Conservation (phyloP, 2,329 filamentous ascomycete genomes). For the Diaporthe nobilis region DNA sequence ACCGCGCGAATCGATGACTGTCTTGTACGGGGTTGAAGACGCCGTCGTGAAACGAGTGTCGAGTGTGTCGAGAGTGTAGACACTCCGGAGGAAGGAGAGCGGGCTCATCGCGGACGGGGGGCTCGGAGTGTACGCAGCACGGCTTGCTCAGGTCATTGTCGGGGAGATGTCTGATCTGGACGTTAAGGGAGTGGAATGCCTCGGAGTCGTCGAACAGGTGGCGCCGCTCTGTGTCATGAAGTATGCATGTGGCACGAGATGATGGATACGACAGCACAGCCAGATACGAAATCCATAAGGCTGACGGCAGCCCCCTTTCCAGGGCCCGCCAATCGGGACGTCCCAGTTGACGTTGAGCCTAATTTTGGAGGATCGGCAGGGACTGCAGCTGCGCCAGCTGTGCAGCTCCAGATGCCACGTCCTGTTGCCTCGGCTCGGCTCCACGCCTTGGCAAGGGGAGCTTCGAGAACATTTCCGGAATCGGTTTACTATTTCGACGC, state of each 20-base stretch:
- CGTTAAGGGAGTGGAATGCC: not conserved
- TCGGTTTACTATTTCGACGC: not conserved
- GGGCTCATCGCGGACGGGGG: slow-evolving; percentile 39
- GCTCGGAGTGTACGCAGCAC: not conserved
- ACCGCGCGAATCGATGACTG: slow-evolving; percentile 65
- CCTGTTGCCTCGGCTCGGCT: slow-evolving; percentile 22
- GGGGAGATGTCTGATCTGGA: not conserved
- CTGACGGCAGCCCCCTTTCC: slow-evolving; percentile 33
- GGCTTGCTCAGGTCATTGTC: slow-evolving; percentile 38
- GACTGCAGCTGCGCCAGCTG: slow-evolving; percentile 12
- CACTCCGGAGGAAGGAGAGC: slow-evolving; percentile 65
- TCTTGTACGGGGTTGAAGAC: slow-evolving; percentile 76
- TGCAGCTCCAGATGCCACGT: slow-evolving; percentile 1
- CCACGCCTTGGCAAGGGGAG: slow-evolving; percentile 22
- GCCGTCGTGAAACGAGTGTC: slow-evolving; percentile 71
- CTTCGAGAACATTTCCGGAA: slow-evolving; percentile 35
- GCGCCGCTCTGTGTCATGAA: not conserved
- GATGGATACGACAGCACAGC: slow-evolving; percentile 24
- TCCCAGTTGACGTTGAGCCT: slow-evolving; percentile 22
- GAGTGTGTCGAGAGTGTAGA: slow-evolving; percentile 64
- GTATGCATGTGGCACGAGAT: not conserved
- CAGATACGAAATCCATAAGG: slow-evolving; percentile 32
- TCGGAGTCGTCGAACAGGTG: not conserved
- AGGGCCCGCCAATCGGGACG: slow-evolving; percentile 29
- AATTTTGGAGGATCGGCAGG: slow-evolving; percentile 39